Evolutionary conservation across 768 basidiomycete species (phyloP).

Genomic region (Austroboletus festivus): DNA sequence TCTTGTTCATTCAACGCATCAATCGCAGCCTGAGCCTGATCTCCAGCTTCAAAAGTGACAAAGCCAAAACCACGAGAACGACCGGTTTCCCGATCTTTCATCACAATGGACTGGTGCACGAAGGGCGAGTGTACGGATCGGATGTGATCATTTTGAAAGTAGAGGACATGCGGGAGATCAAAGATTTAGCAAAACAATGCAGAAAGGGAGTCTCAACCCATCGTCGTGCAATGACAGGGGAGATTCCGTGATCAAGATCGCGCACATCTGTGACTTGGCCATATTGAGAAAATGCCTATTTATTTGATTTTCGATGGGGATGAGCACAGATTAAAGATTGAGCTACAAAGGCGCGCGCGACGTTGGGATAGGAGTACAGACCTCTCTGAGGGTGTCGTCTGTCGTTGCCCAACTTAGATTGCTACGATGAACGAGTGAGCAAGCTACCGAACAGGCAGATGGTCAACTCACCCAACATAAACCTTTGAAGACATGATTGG

Average conservation of each 20-base stretch:
- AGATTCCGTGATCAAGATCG: slow-evolving; percentile 31
- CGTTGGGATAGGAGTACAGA: slow-evolving; percentile 13
- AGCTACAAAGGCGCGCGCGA: background rate
- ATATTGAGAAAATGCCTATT: slow-evolving; percentile 41
- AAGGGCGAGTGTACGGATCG: background rate
- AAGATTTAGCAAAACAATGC: slow-evolving; percentile 24
- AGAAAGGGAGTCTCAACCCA: slow-evolving; percentile 28
- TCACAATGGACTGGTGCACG: slow-evolving; percentile 30
- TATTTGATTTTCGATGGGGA: slow-evolving; percentile 3
- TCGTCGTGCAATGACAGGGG: slow-evolving; percentile 29
- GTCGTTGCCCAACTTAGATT: slow-evolving; percentile 35
- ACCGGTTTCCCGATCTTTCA: slow-evolving; percentile 54
- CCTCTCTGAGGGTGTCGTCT: slow-evolving; percentile 24
- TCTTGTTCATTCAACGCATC: slow-evolving; percentile 46
- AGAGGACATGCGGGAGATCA: slow-evolving; percentile 21
- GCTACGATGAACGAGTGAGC: slow-evolving; percentile 12
- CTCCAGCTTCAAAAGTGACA: slow-evolving; percentile 36
- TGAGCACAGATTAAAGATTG: slow-evolving; percentile 3
- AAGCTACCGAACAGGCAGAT: background rate
- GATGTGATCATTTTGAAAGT: slow-evolving; percentile 6
- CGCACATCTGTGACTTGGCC: slow-evolving; percentile 52
- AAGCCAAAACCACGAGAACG: slow-evolving; percentile 59
- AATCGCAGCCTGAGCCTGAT: slow-evolving; percentile 47
- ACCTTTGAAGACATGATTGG: slow-evolving; percentile 29
- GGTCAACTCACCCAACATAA: slow-evolving; percentile 31